A percentile compares a stretch with the other conserved stretches of the same genome.
Evolutionary conservation across 1,139 yeast species (phyloP).

Genomic region (Yamadazyma aaseri): DNA sequence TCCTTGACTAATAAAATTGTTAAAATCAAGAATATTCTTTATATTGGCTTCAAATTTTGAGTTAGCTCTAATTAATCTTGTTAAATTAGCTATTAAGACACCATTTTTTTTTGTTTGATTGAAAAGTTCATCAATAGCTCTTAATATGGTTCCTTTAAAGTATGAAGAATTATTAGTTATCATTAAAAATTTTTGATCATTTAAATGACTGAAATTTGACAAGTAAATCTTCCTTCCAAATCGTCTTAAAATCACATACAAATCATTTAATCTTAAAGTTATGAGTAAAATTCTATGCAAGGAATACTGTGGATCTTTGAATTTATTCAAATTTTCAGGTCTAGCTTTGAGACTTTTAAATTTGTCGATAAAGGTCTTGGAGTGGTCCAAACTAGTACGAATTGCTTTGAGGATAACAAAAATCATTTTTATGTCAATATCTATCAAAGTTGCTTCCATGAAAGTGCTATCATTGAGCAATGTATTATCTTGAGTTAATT

Average conservation of each 20-base stretch:
- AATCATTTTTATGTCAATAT: constrained; percentile 41
- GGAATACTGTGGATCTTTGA: constrained; percentile 26
- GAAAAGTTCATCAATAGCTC: constrained; percentile 42
- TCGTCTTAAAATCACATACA: constrained; percentile 42
- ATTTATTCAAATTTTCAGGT: constrained; percentile 11
- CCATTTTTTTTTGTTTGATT: constrained; percentile 52
- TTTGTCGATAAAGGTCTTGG: constrained; percentile 25
- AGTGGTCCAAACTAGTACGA: constrained; percentile 21
- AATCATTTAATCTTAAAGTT: constrained; percentile 45
- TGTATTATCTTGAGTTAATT: constrained; percentile 16
- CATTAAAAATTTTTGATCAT: constrained; percentile 36
- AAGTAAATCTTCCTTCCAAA: constrained; percentile 45
- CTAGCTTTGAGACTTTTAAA: constrained; percentile 23
- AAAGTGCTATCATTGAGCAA: constrained; percentile 16
- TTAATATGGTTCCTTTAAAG: constrained; percentile 30
- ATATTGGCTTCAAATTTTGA: constrained; percentile 35
- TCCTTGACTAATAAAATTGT: constrained; percentile 36
- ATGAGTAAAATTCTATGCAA: constrained; percentile 50
- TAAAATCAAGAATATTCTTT: constrained; percentile 40
- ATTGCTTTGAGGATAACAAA: constrained; percentile 23
- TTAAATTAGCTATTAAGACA: constrained; percentile 48
- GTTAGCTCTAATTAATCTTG: constrained; percentile 49
- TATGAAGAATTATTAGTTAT: constrained; percentile 23
- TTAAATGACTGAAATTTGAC: constrained; percentile 40
- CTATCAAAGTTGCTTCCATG: constrained; percentile 37